A percentile compares a stretch with the other conserved stretches of the same genome.
phyloP scores from a whole-genome alignment of 2,329 filamentous ascomycete genomes.

The Albophoma yamanashiensis region DNA sequence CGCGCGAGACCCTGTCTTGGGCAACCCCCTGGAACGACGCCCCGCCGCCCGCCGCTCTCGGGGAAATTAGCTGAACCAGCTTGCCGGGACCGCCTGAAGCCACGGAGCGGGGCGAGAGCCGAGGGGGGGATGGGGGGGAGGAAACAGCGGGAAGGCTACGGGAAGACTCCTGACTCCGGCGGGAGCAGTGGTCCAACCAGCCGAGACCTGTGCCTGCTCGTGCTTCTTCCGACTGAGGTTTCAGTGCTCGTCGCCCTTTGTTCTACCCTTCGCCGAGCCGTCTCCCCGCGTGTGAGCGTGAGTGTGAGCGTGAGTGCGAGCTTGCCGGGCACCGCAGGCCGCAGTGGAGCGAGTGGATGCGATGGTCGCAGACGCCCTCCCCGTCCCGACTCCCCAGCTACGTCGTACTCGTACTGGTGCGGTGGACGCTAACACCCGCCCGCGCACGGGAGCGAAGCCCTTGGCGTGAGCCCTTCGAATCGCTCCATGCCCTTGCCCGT shows the following conservation, averaged over 20 bases:
- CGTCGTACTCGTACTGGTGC: no score
- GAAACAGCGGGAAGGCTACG: not conserved
- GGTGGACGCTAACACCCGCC: not conserved
- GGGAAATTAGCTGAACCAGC: conserved; percentile 8
- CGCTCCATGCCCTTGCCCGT: not conserved
- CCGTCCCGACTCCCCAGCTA: not conserved
- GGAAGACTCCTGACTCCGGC: not conserved
- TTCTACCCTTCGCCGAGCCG: not conserved
- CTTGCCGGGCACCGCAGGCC: not conserved
- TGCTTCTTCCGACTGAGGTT: not conserved
- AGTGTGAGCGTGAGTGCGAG: not conserved
- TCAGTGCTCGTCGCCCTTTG: not conserved
- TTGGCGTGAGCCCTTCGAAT: not conserved
- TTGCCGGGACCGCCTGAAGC: conserved; percentile 6
- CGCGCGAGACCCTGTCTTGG: not conserved
- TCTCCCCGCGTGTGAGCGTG: no score
- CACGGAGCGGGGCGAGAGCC: not conserved
- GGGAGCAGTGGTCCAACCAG: not conserved
- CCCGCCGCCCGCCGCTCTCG: not conserved
- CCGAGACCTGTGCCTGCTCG: not conserved
- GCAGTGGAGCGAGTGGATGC: not conserved
- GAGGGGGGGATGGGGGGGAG: no score
- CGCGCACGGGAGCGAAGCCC: not conserved
- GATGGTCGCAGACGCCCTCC: not conserved
- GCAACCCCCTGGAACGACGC: not conserved